Evolutionary conservation across 768 basidiomycete genomes (phyloP).

Genomic region (Mycena sanguinolenta): DNA sequence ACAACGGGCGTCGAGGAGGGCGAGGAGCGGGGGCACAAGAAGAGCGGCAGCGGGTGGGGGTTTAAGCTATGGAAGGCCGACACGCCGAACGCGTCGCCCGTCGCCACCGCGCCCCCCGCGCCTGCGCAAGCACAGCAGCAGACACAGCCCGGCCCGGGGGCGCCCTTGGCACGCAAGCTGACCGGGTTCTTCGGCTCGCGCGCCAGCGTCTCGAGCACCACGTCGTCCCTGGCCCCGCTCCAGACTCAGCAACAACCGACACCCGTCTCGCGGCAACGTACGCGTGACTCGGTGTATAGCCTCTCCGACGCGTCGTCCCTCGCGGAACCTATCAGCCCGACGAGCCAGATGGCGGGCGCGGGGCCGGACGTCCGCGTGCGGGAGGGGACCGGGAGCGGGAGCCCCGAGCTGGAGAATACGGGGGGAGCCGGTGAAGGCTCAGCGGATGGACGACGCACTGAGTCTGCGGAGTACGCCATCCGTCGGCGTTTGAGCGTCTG

Average conservation of each 20-base stretch:
- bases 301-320: conserved; percentile 72
- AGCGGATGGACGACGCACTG: conserved; percentile 11
- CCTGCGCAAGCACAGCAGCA: neutral
- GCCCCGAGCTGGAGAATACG: conserved; percentile 38
- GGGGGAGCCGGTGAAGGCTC: conserved; percentile 19
- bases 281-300: conserved; percentile 61
- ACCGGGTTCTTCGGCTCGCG: conserved; percentile 79
- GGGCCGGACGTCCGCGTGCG: conserved; percentile 43
- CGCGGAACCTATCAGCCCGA: conserved; percentile 71
- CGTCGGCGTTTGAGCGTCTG: neutral
- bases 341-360: conserved; percentile 50
- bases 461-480: conserved; percentile 17
- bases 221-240: conserved; percentile 44
- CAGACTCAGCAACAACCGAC: conserved; percentile 48
- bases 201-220: conserved; percentile 58
- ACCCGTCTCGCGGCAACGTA: conserved; percentile 25
- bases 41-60: conserved; percentile 58
- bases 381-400: conserved; percentile 43
- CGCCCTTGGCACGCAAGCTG: conserved; percentile 73
- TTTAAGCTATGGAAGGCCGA: conserved; percentile 78
- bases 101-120: conserved; percentile 45
- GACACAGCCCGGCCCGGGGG: no score
- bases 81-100: conserved; percentile 45
- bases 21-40: conserved; percentile 35
- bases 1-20: conserved; percentile 50